phyloP scores from a whole-genome alignment of 2,329 filamentous ascomycete species.

The Cladosporium sp. region DNA sequence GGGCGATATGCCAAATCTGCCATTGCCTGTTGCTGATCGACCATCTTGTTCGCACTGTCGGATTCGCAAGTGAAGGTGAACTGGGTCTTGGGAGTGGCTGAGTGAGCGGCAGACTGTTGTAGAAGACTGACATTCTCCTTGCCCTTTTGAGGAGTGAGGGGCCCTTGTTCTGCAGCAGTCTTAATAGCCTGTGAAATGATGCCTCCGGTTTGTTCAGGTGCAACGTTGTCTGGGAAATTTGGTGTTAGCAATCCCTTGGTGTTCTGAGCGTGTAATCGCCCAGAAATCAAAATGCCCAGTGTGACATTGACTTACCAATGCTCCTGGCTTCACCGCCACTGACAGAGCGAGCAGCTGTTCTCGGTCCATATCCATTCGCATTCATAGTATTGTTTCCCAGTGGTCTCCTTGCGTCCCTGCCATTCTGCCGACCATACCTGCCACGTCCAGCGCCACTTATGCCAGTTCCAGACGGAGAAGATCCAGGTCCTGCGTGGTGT shows the following conservation, averaged over 20 bases:
- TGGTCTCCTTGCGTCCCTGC: conserved; percentile 39
- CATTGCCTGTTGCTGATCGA: conserved; percentile 33
- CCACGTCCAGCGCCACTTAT: conserved; percentile 83
- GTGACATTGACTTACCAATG: conserved; percentile 5
- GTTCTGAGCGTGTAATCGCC: background rate
- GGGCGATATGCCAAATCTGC: conserved; percentile 17
- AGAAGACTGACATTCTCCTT: conserved; percentile 77
- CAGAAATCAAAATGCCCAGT: background rate
- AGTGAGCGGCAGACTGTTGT: conserved; percentile 60
- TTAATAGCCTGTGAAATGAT: conserved; percentile 93
- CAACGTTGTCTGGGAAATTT: conserved; percentile 33
- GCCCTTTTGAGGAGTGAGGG: conserved; percentile 53
- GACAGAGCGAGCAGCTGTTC: conserved; percentile 5
- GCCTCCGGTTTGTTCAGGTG: conserved; percentile 43
- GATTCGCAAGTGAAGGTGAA: conserved; percentile 97
- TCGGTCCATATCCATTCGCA: conserved; percentile 32
- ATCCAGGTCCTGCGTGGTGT: conserved; percentile 50
- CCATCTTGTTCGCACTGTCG: conserved; percentile 73
- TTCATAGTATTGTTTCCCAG: conserved; percentile 39
- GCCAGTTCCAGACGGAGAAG: conserved; percentile 51
- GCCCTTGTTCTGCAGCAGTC: conserved; percentile 68
- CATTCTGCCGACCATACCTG: conserved; percentile 63
- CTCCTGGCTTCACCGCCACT: conserved; percentile 10
- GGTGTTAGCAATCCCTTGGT: background rate
- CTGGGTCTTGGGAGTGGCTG: conserved; percentile 66